Conservation (phyloP, 1,284 basidiomycete species). For the Tylopilus microsporus region DNA sequence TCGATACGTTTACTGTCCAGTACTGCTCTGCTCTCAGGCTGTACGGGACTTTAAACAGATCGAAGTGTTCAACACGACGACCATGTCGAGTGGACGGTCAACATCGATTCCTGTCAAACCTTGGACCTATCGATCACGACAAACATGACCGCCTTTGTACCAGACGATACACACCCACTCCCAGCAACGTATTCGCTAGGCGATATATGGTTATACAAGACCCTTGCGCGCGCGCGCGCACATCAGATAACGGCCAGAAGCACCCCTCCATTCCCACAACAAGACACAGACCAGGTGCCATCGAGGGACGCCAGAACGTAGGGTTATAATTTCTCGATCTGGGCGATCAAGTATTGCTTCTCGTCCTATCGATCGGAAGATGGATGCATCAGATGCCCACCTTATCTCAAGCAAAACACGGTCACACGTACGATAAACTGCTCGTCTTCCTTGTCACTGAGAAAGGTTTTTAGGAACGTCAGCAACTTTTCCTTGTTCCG, state of each 20-base stretch:
- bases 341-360: slow-evolving; percentile 92
- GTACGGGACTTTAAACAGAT: too few relatives aligned
- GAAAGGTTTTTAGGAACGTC: slow-evolving; percentile 86
- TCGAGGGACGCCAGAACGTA: too few relatives aligned
- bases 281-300: too few relatives aligned
- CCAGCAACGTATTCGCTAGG: not conserved
- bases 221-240: not conserved
- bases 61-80: too few relatives aligned
- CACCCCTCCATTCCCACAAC: too few relatives aligned
- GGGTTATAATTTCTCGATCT: slow-evolving; percentile 71
- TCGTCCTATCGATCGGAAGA: slow-evolving; percentile 60
- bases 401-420: not conserved
- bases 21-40: too few relatives aligned
- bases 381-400: not conserved
- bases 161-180: too few relatives aligned
- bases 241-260: not conserved
- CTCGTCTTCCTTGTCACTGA: slow-evolving; percentile 98
- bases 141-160: too few relatives aligned
- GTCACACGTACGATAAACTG: slow-evolving; percentile 69
- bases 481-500: slow-evolving; percentile 93
- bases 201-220: not conserved
- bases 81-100: too few relatives aligned
- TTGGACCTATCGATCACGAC: too few relatives aligned
- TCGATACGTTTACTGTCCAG: too few relatives aligned
- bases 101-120: too few relatives aligned